Conservation (phyloP, 768 basidiomycete species). For the Suillus clintonianus region DNA sequence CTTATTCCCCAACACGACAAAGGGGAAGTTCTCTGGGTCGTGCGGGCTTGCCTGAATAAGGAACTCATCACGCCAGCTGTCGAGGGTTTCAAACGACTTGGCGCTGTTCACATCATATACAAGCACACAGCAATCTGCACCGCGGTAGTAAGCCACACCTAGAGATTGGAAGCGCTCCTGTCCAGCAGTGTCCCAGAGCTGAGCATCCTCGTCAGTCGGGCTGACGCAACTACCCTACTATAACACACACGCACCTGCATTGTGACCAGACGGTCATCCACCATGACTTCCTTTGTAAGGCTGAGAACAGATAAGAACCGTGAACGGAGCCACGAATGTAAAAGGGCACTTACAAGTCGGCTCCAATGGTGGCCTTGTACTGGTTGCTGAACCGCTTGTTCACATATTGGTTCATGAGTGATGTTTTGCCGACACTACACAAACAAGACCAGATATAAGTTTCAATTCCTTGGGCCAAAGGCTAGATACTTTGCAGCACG, state of each 20-base stretch:
- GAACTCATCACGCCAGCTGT: conserved; percentile 99
- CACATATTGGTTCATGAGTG: conserved; percentile 99
- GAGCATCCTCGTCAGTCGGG: conserved; percentile 3
- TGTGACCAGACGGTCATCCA: conserved; percentile 95
- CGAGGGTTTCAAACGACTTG: conserved; percentile 97
- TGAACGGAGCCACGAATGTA: conserved; percentile 14
- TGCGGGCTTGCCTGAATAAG: conserved; percentile 98
- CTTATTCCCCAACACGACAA: conserved; percentile 99
- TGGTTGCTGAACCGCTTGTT: conserved; percentile 99
- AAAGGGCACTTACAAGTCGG: conserved; percentile 77
- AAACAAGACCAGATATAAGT: conserved; percentile 6
- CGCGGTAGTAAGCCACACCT: conserved; percentile 98
- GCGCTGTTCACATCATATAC: conserved; percentile 99
- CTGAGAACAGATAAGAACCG: conserved; percentile 42
- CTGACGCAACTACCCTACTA: neutral
- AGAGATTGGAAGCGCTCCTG: conserved; percentile 99
- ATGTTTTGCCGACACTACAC: conserved; percentile 94
- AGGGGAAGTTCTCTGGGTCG: conserved; percentile 99
- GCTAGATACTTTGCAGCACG: conserved; percentile 32
- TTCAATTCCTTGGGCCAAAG: conserved; percentile 2
- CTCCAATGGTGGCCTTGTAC: conserved; percentile 99
- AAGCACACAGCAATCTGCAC: conserved; percentile 98
- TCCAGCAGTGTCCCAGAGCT: conserved; percentile 99
- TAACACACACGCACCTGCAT: conserved; percentile 79
- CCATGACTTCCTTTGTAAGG: conserved; percentile 98